These are phyloP conservation scores for Nadsonia fulvescens DNA, from an alignment of 805 yeast genomes.

Conservation along the genomic window DNA sequence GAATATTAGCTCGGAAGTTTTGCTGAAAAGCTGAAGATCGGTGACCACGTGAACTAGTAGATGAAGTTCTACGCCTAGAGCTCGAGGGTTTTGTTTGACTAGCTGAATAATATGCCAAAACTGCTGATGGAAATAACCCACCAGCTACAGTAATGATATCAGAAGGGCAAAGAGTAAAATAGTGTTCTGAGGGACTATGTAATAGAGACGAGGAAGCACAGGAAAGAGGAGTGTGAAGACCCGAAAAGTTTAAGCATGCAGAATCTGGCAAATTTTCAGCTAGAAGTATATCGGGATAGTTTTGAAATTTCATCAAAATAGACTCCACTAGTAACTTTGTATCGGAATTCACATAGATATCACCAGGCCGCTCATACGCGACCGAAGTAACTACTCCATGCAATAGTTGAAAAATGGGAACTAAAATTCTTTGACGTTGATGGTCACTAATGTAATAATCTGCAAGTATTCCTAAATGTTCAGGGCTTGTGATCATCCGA, in stretches of 20 bases:
- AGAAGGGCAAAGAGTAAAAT: no score
- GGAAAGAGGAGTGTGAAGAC: no score
- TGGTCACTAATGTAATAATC: slow-evolving; percentile 11
- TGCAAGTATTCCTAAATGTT: slow-evolving; percentile 10
- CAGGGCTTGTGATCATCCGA: slow-evolving; percentile 10
- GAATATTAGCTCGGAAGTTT: no score
- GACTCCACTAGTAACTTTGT: slow-evolving; percentile 6
- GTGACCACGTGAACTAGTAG: no score
- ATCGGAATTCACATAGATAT: slow-evolving; percentile 1
- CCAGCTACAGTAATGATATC: no score
- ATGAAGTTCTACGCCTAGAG: no score
- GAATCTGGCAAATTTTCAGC: neutral
- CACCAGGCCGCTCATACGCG: slow-evolving; percentile 5
- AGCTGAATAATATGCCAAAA: no score
- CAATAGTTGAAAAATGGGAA: slow-evolving; percentile 8
- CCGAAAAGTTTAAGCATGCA: neutral
- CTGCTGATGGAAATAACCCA: no score
- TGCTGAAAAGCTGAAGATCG: no score
- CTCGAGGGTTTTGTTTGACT: no score
- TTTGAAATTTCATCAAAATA: slow-evolving; percentile 6
- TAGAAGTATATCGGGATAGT: slow-evolving; percentile 3
- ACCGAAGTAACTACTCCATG: slow-evolving; percentile 7
- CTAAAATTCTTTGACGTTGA: slow-evolving; percentile 11
- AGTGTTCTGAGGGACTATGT: no score
- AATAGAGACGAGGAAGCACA: no score